phyloP scores from a whole-genome alignment of 768 basidiomycete species.

The Amanita jacksonii region DNA sequence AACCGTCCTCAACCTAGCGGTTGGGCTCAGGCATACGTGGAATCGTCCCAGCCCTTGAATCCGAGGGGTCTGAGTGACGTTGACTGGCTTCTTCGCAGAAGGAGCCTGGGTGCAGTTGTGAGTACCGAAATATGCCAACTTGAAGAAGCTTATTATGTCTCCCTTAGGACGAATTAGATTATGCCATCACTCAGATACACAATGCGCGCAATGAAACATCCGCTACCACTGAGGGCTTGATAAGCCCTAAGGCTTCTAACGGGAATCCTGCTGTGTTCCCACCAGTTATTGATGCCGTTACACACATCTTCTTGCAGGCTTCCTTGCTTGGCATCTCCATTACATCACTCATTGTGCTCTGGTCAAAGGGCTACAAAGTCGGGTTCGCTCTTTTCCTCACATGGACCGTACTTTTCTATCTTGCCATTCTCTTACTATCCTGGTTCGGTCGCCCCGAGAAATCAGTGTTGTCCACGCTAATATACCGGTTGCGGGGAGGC shows the following conservation, averaged over 20 bases:
- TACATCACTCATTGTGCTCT: conserved; percentile 49
- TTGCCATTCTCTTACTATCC: conserved; percentile 39
- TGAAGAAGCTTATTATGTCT: too few species aligned
- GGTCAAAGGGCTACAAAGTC: conserved; percentile 41
- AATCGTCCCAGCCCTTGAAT: conserved; percentile 17
- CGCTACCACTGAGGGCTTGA: conserved; percentile 33
- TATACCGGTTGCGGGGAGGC: conserved; percentile 32
- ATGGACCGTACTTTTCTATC: conserved; percentile 53
- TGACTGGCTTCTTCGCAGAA: conserved; percentile 70
- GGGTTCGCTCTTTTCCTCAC: conserved; percentile 57
- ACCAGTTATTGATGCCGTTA: conserved; percentile 1
- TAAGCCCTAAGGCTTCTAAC: conserved; percentile 4
- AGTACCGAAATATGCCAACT: conserved; percentile 19
- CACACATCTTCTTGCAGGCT: conserved; percentile 35
- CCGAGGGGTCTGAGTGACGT: conserved; percentile 58
- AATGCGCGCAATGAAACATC: conserved; percentile 41
- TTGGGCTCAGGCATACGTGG: conserved; percentile 16
- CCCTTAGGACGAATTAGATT: conserved; percentile 64
- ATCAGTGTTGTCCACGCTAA: conserved; percentile 45
- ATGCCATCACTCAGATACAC: conserved; percentile 47
- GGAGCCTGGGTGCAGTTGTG: conserved; percentile 64
- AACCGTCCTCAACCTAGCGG: conserved; percentile 24
- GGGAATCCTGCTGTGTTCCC: conserved; percentile 15
- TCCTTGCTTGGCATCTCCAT: conserved; percentile 50
- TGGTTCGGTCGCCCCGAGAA: conserved; percentile 48